phyloP scores from a whole-genome alignment of 2,329 filamentous ascomycete species.

The Xylaria sp. region DNA sequence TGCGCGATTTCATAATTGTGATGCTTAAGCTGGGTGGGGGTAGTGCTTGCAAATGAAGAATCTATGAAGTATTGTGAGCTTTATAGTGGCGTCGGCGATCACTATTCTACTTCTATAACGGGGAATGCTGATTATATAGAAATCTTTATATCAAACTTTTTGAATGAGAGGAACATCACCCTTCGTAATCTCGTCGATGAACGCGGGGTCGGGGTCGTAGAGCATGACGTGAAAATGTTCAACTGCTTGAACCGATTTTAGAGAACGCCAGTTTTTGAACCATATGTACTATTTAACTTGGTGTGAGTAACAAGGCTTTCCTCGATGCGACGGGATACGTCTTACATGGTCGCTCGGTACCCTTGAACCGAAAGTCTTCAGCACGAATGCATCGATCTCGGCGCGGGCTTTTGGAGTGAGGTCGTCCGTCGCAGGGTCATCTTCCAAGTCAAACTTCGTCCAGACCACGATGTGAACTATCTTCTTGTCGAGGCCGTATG shows the following conservation, averaged over 20 bases:
- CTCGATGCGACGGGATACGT: conserved; percentile 13
- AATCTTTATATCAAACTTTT: conserved; percentile 41
- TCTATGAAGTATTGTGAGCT: background rate
- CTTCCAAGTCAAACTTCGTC: conserved; percentile 84
- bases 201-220: conserved; percentile 72
- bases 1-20: background rate
- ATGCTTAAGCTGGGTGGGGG: background rate
- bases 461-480: conserved; percentile 90
- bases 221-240: conserved; percentile 98
- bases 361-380: conserved; percentile 64
- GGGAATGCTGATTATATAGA: background rate
- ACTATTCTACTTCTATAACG: conserved; percentile 7
- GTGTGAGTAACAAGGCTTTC: conserved; percentile 34
- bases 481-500: conserved; percentile 78
- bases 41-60: background rate
- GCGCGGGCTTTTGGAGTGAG: conserved; percentile 67
- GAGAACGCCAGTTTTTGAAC: conserved; percentile 87
- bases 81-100: background rate
- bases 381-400: conserved; percentile 74
- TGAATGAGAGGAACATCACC: conserved; percentile 72
- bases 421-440: conserved; percentile 68
- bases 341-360: conserved; percentile 61
- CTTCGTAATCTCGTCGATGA: conserved; percentile 72
- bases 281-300: conserved; percentile 56
- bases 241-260: conserved; percentile 85